These are phyloP conservation scores for Brassica rapa DNA, from an alignment of 345 rosid species.

Conservation along the genomic window DNA sequence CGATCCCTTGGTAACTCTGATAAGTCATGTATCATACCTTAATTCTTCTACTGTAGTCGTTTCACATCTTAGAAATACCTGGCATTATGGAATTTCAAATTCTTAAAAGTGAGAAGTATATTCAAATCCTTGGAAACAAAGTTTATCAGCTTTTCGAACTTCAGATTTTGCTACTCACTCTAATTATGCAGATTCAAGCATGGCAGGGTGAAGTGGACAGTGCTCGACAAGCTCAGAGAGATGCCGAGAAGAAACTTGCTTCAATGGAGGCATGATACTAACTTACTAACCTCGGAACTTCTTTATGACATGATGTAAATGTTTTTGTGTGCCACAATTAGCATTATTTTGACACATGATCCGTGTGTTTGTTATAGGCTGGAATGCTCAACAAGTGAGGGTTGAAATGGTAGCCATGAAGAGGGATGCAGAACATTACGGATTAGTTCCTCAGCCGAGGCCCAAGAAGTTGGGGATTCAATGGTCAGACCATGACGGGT, in stretches of 20 bases:
- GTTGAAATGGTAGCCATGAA: conserved; percentile 98
- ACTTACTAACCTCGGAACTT: background rate
- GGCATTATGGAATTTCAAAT: background rate
- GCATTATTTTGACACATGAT: conserved; percentile 4
- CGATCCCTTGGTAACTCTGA: conserved; percentile 12
- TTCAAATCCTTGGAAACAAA: conserved; percentile 8
- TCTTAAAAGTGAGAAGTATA: background rate
- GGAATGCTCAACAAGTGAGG: conserved; percentile 84
- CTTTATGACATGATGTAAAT: background rate
- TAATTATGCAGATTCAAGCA: conserved; percentile 66
- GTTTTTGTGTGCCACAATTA: background rate
- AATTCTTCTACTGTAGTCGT: too few relatives aligned
- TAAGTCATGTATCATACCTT: background rate
- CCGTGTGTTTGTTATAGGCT: conserved; percentile 55
- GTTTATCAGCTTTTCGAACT: background rate
- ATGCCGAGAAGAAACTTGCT: conserved; percentile 92
- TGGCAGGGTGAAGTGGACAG: conserved; percentile 96
- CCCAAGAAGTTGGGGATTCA: conserved; percentile 65
- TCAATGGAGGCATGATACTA: conserved; percentile 63
- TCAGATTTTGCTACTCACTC: conserved; percentile 25
- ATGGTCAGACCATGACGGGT: conserved; percentile 46
- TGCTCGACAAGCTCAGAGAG: conserved; percentile 92
- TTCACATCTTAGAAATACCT: too few relatives aligned
- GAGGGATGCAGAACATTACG: conserved; percentile 98
- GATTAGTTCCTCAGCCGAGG: conserved; percentile 66